Percentiles rank a stretch among this genome's conserved stretches.
Evolutionary conservation across 1,284 basidiomycete species (phyloP).

Genomic region (Tilletiaria anomala): DNA sequence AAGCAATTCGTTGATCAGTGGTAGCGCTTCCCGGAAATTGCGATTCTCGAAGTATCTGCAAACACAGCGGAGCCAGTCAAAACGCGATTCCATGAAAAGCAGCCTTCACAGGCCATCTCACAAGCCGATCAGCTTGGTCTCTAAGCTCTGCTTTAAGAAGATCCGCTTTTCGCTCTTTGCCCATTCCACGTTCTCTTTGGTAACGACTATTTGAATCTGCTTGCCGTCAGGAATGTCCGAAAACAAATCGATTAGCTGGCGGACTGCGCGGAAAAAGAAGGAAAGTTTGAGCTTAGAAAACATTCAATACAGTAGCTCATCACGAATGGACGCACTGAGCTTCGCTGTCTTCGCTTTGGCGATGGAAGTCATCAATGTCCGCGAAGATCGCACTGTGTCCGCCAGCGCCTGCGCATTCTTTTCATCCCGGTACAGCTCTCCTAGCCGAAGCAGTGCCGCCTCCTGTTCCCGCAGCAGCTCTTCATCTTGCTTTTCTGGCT

Average conservation of each 20-base stretch:
- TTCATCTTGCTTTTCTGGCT: conserved; percentile 42
- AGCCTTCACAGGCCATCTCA: conserved; percentile 41
- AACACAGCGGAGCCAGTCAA: background rate
- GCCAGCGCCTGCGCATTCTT: conserved; percentile 72
- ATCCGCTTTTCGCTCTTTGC: conserved; percentile 81
- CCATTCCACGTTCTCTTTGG: conserved; percentile 85
- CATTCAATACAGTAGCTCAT: background rate
- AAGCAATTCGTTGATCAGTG: conserved; percentile 68
- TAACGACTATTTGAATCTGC: conserved; percentile 66
- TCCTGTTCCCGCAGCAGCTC: conserved; percentile 66
- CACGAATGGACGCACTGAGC: conserved; percentile 53
- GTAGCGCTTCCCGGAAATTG: conserved; percentile 64
- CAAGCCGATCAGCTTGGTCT: conserved; percentile 74
- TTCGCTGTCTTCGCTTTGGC: conserved; percentile 98
- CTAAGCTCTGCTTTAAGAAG: conserved; percentile 85
- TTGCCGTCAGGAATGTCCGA: conserved; percentile 59
- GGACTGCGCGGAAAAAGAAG: conserved; percentile 29
- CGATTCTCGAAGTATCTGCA: conserved; percentile 60
- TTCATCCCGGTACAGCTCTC: conserved; percentile 71
- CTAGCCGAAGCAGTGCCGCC: conserved; percentile 68
- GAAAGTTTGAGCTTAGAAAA: no score
- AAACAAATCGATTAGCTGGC: conserved; percentile 83
- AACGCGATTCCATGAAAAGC: background rate
- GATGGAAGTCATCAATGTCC: conserved; percentile 80
- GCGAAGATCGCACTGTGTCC: conserved; percentile 68